Evolutionary conservation across 345 rosid genomes (phyloP), one percentile per base, ranked within the genome.

Genomic region (Carallia pectinifolia): DNA sequence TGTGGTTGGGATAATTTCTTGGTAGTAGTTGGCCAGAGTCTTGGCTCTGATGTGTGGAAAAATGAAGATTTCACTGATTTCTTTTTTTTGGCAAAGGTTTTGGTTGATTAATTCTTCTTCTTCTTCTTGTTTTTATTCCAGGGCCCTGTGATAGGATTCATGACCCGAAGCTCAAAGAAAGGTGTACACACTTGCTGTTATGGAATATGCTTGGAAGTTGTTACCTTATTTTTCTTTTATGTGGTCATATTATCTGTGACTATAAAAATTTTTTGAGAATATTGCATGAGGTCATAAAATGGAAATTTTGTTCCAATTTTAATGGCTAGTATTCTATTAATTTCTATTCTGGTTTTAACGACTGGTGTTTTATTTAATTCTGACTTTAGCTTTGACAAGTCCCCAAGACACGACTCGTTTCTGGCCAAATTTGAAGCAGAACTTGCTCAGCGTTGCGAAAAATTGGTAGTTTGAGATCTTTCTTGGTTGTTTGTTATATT

Each of bases 111-210:
- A 44, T 44, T 44, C 16, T 44, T 44, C 16, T 44, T 44, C 16
- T 44, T 44, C 16, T 9, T 67, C 3, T 48, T 68, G 64, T 64
- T 66, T 70, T 17, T 65, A 37, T 50, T 44, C 23, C 97, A 94
- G 98, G 98, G 69, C 84, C 88, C 6, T 96, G 99, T 80, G 81
- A 91, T 3, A 89, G 89, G 71, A 85, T 96, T 82, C 99, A 96
- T 74, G 99, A 96, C 78, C 87, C 80, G 19, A 96, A 92, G 87
- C 74, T 92, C 86, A 96, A 96, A 78, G 99, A 96, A 80, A 92
- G 92, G 99, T 96, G 50, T 15, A 13, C 17, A 4, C 16, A 3
- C 13, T 15, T 12, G 50, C 15, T 44, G 50, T 44, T 44, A 40
- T 40, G 47, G 44, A 40, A 34, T n/a, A 19, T 6, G 59, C 59